Base-by-base conservation (phyloP, 164 flowering plant genomes). In the Piper betle region DNA sequence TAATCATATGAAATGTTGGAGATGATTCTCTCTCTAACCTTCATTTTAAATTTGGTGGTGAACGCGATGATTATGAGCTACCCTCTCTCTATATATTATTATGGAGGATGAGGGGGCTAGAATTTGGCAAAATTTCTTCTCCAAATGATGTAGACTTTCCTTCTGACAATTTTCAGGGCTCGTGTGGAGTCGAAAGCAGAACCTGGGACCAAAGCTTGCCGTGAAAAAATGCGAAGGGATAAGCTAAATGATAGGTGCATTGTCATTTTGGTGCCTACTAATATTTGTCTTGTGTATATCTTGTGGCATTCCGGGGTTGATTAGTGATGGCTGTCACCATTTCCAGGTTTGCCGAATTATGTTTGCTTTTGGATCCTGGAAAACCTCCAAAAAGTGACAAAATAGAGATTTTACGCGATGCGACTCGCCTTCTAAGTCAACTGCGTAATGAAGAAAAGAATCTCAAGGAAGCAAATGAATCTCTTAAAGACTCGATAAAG, bases 271-370 rank as follows among this genome's bases (percentile, higher is more conserved):
- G 37, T 18, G 52, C 52, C 38, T 66, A 16, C 37, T 6, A 13
- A 37, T 16, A 43, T 37, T 5, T 17, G 40, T 18, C 52, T 59
- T 60, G 42, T 43, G 48, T 15, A 19, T 60, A 17, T 40, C 39
- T 13, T 46, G 15, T 9, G 3, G 10, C 15, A 46, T 6, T 1
- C 50, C 11, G 10, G 50, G 5, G 15, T 12, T 9, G 15, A 46
- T 3, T 3, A 60, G n/a, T 17, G 25, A 13, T 39, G 15, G 7
- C 8, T 39, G 5, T 33, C 54, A 48, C 7, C 55, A n/a, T 69
- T n/a, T 41, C 55, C 75, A 84, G 88, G 77, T 80, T 84, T 67
- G 18, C 55, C 52, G 84, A 81, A 58, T 71, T 84, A 70, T 78
- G 81, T 66, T 72, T 80, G 46, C 58, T 75, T 64, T 69, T 84